Evolutionary conservation across 805 yeast genomes (phyloP).

Genomic region (Vanderwaltozyma tropicalis): DNA sequence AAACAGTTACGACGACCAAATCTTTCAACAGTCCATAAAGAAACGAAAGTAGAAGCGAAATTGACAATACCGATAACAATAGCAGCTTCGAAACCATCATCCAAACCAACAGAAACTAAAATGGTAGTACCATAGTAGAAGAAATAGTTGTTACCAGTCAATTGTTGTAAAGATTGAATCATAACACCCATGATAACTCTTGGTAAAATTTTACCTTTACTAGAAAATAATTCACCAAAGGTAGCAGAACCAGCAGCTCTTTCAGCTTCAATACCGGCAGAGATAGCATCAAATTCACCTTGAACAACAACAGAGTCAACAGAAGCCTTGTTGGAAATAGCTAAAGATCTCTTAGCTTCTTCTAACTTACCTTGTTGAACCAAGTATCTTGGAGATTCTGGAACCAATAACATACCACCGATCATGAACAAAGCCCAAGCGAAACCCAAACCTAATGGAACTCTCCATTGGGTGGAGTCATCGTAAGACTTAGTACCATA

Average conservation of each 20-base stretch:
- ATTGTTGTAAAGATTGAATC: slow-evolving; percentile 56
- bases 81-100: slow-evolving; percentile 50
- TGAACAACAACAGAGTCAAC: slow-evolving; percentile 45
- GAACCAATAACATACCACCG: slow-evolving; percentile 40
- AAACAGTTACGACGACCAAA: slow-evolving; percentile 44
- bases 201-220: slow-evolving; percentile 50
- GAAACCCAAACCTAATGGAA: slow-evolving; percentile 52
- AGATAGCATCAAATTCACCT: slow-evolving; percentile 46
- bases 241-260: slow-evolving; percentile 52
- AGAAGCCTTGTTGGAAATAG: slow-evolving; percentile 46
- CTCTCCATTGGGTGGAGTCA: slow-evolving; percentile 59
- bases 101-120: slow-evolving; percentile 51
- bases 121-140: slow-evolving; percentile 59
- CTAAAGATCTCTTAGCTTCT: slow-evolving; percentile 52
- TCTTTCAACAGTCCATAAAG: slow-evolving; percentile 42
- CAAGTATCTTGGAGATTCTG: slow-evolving; percentile 66
- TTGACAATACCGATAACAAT: slow-evolving; percentile 51
- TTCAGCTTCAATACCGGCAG: slow-evolving; percentile 54
- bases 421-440: slow-evolving; percentile 36
- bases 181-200: slow-evolving; percentile 42
- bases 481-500: slow-evolving; percentile 40
- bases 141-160: slow-evolving; percentile 58
- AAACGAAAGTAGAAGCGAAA: slow-evolving; percentile 47
- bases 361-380: slow-evolving; percentile 45
- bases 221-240: slow-evolving; percentile 56